A percentile compares a stretch with the other conserved stretches of the same genome.
Evolutionary conservation across 768 basidiomycete species (phyloP).

Genomic region (Mycena albidolilacea): DNA sequence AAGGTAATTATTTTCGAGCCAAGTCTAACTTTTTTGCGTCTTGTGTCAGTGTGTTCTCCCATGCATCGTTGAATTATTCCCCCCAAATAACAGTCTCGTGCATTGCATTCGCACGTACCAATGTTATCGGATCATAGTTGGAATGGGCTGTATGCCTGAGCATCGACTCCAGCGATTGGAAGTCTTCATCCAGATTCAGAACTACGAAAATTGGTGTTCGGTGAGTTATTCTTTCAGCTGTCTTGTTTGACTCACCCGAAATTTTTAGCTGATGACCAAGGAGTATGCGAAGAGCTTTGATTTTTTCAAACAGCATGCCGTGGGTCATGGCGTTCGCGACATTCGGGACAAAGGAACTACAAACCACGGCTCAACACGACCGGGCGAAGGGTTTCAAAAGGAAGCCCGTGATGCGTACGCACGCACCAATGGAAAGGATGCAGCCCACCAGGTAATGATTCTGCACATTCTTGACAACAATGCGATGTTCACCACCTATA

Average conservation of each 20-base stretch:
- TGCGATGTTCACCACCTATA: neutral
- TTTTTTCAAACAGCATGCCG: slow-evolving; percentile 28
- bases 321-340: slow-evolving; percentile 12
- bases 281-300: slow-evolving; percentile 15
- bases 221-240: neutral
- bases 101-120: slow-evolving; percentile 45
- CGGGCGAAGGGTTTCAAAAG: slow-evolving; percentile 24
- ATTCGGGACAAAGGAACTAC: slow-evolving; percentile 19
- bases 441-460: slow-evolving; percentile 15
- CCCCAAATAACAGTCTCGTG: slow-evolving; percentile 43
- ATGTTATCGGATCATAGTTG: slow-evolving; percentile 44
- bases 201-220: slow-evolving; percentile 6
- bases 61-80: slow-evolving; percentile 48
- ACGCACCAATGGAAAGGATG: slow-evolving; percentile 12
- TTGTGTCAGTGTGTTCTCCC: slow-evolving; percentile 45
- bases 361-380: slow-evolving; percentile 16
- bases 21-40: no score
- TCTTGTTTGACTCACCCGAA: no score
- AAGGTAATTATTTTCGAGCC: slow-evolving; percentile 38
- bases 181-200: slow-evolving; percentile 7
- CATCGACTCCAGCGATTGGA: slow-evolving; percentile 38
- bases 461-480: neutral
- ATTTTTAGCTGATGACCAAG: slow-evolving; percentile 3
- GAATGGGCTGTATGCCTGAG: slow-evolving; percentile 46
- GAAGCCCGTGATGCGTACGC: slow-evolving; percentile 6